These are phyloP conservation scores for Nepenthes alata DNA, from an alignment of 179 eudicot species.

Conservation along the genomic window DNA sequence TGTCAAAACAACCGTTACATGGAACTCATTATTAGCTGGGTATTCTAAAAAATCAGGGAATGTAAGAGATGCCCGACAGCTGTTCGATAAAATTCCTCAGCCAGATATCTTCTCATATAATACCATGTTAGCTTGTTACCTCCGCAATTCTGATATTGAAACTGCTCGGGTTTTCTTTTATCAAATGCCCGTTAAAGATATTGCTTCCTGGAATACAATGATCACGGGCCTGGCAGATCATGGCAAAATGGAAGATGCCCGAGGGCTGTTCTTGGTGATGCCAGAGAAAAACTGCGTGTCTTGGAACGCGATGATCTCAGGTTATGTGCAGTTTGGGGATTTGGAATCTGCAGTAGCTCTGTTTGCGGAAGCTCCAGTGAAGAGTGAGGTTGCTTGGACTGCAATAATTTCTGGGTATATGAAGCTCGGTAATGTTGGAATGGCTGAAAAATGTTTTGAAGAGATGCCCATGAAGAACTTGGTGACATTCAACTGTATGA, in stretches of 20 bases:
- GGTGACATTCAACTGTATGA: constrained; percentile 80
- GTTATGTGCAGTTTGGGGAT: constrained; percentile 59
- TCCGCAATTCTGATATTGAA: constrained; percentile 35
- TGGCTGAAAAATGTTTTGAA: constrained; percentile 46
- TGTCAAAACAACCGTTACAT: constrained; percentile 39
- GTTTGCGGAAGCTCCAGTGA: constrained; percentile 38
- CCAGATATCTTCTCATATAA: constrained; percentile 60
- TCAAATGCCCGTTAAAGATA: constrained; percentile 49
- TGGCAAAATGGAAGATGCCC: constrained; percentile 57
- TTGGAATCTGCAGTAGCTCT: constrained; percentile 40
- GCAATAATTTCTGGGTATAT: constrained; percentile 64
- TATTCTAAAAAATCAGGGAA: constrained; percentile 34
- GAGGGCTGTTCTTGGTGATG: constrained; percentile 38
- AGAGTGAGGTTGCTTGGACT: constrained; percentile 50
- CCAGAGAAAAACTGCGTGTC: constrained; percentile 56
- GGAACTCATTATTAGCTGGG: constrained; percentile 76
- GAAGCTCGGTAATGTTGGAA: constrained; percentile 49
- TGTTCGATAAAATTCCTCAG: constrained; percentile 73
- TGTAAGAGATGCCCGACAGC: constrained; percentile 45
- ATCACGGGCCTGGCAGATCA: constrained; percentile 46
- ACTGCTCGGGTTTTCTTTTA: constrained; percentile 45
- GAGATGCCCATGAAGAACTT: constrained; percentile 47
- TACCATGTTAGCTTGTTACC: constrained; percentile 65
- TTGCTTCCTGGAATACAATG: constrained; percentile 82
- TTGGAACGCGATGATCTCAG: constrained; percentile 82